These are phyloP conservation scores for Mycena venus DNA, from an alignment of 768 basidiomycete species.

Conservation along the genomic window DNA sequence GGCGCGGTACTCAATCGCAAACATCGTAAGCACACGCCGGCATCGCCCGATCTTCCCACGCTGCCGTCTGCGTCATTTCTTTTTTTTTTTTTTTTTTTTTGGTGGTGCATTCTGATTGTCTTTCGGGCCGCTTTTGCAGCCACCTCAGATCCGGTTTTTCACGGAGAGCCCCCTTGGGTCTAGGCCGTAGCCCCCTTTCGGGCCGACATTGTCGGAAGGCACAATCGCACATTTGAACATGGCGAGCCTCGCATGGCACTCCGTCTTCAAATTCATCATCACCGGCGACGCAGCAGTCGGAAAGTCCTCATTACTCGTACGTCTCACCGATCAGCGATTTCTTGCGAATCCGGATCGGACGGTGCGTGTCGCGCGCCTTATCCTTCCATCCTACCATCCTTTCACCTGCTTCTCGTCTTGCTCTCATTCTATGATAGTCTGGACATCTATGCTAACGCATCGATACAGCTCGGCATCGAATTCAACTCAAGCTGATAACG, in stretches of 20 bases:
- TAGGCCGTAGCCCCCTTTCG: conserved; percentile 4
- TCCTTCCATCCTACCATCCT: too few relatives aligned
- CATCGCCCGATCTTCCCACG: too few relatives aligned
- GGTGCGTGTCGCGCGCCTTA: conserved; percentile 58
- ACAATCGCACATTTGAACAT: neutral
- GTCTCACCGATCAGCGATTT: conserved; percentile 91
- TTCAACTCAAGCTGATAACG: conserved; percentile 89
- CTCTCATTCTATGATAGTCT: too few relatives aligned
- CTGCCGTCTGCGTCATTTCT: too few relatives aligned
- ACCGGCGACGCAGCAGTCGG: conserved; percentile 61
- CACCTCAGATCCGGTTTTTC: too few relatives aligned
- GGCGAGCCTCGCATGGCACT: neutral
- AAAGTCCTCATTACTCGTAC: conserved; percentile 87
- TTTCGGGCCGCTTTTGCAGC: too few relatives aligned
- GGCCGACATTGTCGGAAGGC: neutral
- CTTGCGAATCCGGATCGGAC: conserved; percentile 74
- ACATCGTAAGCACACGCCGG: too few relatives aligned
- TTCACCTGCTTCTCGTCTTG: too few relatives aligned
- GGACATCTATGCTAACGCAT: too few relatives aligned
- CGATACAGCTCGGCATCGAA: conserved; percentile 86
- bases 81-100: too few relatives aligned
- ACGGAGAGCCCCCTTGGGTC: conserved; percentile 8
- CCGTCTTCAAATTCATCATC: conserved; percentile 1
- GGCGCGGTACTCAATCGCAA: too few relatives aligned
- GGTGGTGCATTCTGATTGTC: too few relatives aligned